Evolutionary conservation across 371 early-diverging fungal species (phyloP).

Genomic region (Catenaria anguillulae): DNA sequence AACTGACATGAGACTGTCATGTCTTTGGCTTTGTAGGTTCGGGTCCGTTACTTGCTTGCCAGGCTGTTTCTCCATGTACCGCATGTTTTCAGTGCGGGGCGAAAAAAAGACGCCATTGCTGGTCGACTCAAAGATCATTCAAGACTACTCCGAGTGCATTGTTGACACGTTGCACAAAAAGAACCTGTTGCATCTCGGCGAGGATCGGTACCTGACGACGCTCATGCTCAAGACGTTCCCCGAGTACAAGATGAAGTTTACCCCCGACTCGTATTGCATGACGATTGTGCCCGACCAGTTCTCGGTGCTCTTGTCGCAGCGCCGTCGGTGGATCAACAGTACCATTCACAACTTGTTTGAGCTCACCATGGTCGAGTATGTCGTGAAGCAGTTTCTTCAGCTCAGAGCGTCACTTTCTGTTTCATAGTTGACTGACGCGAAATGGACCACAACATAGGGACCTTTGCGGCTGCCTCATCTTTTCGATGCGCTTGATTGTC

Average conservation of each 20-base stretch:
- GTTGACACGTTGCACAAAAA: conserved; percentile 97
- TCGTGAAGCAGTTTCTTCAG: conserved; percentile 34
- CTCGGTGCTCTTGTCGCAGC: conserved; percentile 60
- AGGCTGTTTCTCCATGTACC: conserved; percentile 85
- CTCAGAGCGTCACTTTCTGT: no score
- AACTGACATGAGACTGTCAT: conserved; percentile 11
- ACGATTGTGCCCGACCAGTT: conserved; percentile 97
- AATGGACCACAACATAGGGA: conserved; percentile 23
- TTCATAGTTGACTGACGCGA: no score
- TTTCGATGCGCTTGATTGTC: conserved; percentile 96
- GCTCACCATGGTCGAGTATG: conserved; percentile 59
- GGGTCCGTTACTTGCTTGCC: conserved; percentile 81
- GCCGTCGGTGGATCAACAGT: conserved; percentile 97
- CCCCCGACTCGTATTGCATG: conserved; percentile 84
- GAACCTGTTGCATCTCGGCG: conserved; percentile 66
- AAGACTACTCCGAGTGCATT: conserved; percentile 85
- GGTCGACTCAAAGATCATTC: conserved; percentile 75
- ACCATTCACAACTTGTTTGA: conserved; percentile 93
- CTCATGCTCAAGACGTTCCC: conserved; percentile 98
- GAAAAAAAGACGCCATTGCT: conserved; percentile 76
- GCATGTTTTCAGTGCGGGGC: conserved; percentile 43
- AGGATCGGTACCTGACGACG: conserved; percentile 91
- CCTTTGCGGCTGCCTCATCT: conserved; percentile 93
- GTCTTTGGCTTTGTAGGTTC: conserved; percentile 57
- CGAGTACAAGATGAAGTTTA: conserved; percentile 75